These are phyloP conservation scores for Ophiostoma populinum DNA, from an alignment of 2,329 filamentous ascomycete genomes.

Conservation along the genomic window DNA sequence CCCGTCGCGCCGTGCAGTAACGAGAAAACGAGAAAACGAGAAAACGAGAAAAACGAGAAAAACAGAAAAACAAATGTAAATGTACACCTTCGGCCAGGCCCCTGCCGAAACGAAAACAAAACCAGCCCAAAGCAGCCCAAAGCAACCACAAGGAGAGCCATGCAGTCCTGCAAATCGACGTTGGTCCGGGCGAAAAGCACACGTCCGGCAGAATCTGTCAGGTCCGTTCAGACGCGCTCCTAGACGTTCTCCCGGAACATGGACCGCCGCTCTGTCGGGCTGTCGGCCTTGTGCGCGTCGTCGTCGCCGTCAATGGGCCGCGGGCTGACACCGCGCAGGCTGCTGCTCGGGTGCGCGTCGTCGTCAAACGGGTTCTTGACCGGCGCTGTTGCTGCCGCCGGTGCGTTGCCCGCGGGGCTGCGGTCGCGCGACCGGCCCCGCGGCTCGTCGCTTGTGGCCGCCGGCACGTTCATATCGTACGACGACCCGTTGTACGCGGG, in stretches of 20 bases:
- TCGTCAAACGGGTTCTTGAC: conserved; percentile 56
- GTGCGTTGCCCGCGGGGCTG: conserved; percentile 15
- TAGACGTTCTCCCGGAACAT: conserved; percentile 55
- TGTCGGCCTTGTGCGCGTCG: conserved; percentile 26
- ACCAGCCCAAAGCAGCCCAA: not conserved
- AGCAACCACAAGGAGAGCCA: too few relatives aligned
- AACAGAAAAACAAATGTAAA: not conserved
- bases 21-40: not conserved
- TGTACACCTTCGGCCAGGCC: too few relatives aligned
- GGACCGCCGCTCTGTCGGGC: conserved; percentile 50
- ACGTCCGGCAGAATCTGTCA: not conserved
- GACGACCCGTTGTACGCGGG: conserved; percentile 17
- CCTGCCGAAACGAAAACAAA: not conserved
- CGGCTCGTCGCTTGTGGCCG: conserved; percentile 14
- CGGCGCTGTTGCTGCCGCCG: conserved; percentile 18
- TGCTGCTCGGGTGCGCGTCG: conserved; percentile 42
- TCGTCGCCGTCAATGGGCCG: conserved; percentile 42
- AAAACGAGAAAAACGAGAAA: not conserved
- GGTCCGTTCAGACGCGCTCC: not conserved
- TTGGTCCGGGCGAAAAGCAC: conserved; percentile 1
- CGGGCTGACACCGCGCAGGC: conserved; percentile 56
- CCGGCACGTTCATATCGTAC: conserved; percentile 32
- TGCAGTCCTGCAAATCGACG: too few relatives aligned
- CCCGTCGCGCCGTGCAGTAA: too few relatives aligned
- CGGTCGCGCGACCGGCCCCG: conserved; percentile 28